Percentiles rank a stretch among this genome's conserved stretches.
Evolutionary conservation across 164 flowering plant species (phyloP).

Genomic region (Platanus orientalis): DNA sequence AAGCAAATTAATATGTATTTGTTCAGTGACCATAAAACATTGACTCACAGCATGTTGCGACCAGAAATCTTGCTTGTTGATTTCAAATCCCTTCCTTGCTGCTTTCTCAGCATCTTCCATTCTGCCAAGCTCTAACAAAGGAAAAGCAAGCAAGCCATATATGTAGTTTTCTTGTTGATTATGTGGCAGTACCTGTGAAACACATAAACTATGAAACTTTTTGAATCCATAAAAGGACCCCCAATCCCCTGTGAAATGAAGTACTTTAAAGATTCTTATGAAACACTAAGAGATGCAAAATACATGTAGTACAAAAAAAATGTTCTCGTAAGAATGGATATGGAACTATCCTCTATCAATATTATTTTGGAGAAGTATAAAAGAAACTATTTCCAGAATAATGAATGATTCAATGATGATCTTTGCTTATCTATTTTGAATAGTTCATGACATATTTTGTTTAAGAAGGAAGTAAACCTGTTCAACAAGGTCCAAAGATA

Average conservation of each 20-base stretch:
- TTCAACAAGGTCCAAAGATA: slow-evolving; percentile 56
- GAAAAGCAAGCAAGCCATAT: slow-evolving; percentile 90
- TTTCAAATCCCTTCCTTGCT: slow-evolving; percentile 65
- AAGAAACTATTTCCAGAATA: not conserved
- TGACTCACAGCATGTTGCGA: slow-evolving; percentile 80
- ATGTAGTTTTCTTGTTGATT: slow-evolving; percentile 59
- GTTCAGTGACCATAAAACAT: slow-evolving; percentile 2
- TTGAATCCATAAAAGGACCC: not conserved
- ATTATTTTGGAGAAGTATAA: not conserved
- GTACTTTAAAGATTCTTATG: not conserved
- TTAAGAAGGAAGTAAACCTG: slow-evolving; percentile 43
- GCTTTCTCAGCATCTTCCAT: slow-evolving; percentile 79
- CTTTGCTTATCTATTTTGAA: not conserved
- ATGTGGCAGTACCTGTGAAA: slow-evolving; percentile 54
- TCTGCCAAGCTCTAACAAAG: slow-evolving; percentile 74
- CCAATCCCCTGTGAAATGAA: not conserved
- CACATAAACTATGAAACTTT: slow-evolving; percentile 1
- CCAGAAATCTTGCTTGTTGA: slow-evolving; percentile 77
- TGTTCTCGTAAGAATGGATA: slow-evolving; percentile 1
- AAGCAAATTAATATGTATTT: not conserved
- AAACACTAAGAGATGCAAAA: not conserved
- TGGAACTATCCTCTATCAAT: not conserved
- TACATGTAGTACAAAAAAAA: not conserved
- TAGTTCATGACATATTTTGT: not conserved
- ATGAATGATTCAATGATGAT: not conserved